phyloP scores from a whole-genome alignment of 257 asterid species.

The Ocimum tenuiflorum region DNA sequence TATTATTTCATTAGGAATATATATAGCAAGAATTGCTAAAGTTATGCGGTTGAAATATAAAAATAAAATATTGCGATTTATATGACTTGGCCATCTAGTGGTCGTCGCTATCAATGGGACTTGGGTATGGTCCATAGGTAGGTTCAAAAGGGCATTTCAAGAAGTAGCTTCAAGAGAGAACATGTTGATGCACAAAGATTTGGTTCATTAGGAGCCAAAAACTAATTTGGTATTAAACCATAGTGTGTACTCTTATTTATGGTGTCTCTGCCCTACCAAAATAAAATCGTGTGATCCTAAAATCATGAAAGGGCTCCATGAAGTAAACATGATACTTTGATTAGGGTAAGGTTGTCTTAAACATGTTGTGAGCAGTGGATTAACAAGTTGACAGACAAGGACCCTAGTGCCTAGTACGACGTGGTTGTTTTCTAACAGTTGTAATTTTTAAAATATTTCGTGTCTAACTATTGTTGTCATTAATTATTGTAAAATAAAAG shows the following conservation, averaged over 20 bases:
- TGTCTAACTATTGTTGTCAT: no score
- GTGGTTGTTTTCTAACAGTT: no score
- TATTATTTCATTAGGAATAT: no score
- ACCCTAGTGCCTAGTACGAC: neutral
- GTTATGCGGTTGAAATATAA: no score
- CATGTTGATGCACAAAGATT: neutral
- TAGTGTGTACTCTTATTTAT: neutral
- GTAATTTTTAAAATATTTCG: no score
- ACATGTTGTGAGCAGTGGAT: neutral
- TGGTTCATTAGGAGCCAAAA: conserved; percentile 7
- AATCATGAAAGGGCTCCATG: neutral
- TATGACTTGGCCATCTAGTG: neutral
- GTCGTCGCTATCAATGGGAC: neutral
- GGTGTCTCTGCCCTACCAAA: conserved; percentile 12
- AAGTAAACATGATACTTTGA: neutral
- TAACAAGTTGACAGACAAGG: neutral
- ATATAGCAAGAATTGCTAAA: no score
- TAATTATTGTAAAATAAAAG: no score
- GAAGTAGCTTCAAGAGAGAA: neutral
- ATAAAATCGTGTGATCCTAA: neutral
- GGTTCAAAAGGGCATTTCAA: no score
- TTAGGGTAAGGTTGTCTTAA: neutral
- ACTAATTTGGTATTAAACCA: neutral
- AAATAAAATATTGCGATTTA: no score
- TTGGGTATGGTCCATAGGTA: no score